Evolutionary conservation across 208 protist genomes (phyloP), one percentile per base, ranked within the genome.

Genomic region (Leishmania tropica): DNA sequence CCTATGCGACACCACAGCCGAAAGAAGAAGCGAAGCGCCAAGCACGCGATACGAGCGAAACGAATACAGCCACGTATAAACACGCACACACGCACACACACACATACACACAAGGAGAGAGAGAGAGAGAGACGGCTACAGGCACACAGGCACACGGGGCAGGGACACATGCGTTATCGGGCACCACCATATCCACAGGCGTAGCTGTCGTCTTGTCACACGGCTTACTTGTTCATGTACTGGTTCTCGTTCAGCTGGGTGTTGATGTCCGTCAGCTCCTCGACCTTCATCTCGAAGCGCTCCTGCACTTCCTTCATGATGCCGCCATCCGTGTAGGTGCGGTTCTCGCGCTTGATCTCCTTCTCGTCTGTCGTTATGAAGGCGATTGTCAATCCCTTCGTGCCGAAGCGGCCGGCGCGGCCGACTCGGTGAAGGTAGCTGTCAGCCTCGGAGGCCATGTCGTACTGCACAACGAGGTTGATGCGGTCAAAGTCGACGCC

Each of bases 381-480:
- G 68, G 96, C 97, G 81, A 99, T 99, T 11, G 99, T 99, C 19
- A 99, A 89, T 81, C 99, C 99, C 85, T 99, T 99, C 51, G 99
- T 99, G 78, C 99, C 99, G 84, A 99, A 99, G 75, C 99, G 96
- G 79, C 99, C 99, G 28, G 95, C 96, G 81, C 95, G 93, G 83
- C 96, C 93, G 71, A 99, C 98, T 83, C 99, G 96, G 89, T 99
- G 99, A 28, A 99, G 94, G 87, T 99, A 99, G 45, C 93, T 97
- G 87, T 99, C 99, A 24, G 87, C 88, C 31, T 97, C 89, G 21
- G 96, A 95, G 45, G 99, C 98, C 99, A 99, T 99, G 91, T 99
- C 99, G 90, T 99, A 99, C 92, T 99, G 99, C 83, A 99, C 98
- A 51, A 99, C 99, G 58, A 99, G 97, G 93, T 99, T 99, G 79